Evolutionary conservation across 495 filamentous ascomycete species (phyloP).

Genomic region (Hyaloscypha variabilis): DNA sequence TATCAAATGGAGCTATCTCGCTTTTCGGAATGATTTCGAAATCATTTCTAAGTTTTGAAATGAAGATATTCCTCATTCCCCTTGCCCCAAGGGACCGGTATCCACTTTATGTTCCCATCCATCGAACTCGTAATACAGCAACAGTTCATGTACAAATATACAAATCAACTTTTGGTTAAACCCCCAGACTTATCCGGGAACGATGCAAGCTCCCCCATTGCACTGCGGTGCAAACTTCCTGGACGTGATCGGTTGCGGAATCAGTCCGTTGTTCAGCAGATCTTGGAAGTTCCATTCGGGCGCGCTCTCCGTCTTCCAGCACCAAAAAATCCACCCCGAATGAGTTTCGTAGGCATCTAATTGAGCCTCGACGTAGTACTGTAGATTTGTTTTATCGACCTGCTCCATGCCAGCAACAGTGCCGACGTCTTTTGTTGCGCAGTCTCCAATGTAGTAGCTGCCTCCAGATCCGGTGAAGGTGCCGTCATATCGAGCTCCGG

Average conservation of each 20-base stretch:
- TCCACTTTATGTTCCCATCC: not conserved
- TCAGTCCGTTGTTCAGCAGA: slow-evolving; percentile 37
- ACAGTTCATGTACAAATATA: not conserved
- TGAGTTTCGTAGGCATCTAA: slow-evolving; percentile 72
- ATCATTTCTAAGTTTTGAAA: slow-evolving; percentile 4
- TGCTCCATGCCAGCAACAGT: slow-evolving; percentile 52
- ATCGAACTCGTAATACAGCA: not conserved
- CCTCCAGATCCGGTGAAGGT: slow-evolving; percentile 48
- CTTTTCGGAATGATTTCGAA: not conserved
- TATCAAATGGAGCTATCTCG: slow-evolving; percentile 1
- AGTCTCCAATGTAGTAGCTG: slow-evolving; percentile 53
- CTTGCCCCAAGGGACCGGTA: not conserved
- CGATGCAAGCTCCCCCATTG: slow-evolving; percentile 20
- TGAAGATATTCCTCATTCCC: not conserved
- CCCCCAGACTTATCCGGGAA: slow-evolving; percentile 23
- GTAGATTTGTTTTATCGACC: slow-evolving; percentile 58
- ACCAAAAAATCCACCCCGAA: slow-evolving; percentile 80
- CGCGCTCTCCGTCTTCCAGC: slow-evolving; percentile 80
- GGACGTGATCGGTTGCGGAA: slow-evolving; percentile 31
- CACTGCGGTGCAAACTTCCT: slow-evolving; percentile 30
- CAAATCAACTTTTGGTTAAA: not conserved
- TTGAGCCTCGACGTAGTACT: slow-evolving; percentile 70
- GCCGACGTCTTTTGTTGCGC: slow-evolving; percentile 59
- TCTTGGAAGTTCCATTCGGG: slow-evolving; percentile 87
- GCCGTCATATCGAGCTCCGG: slow-evolving; percentile 73